Evolutionary conservation across 345 rosid species (phyloP).

Genomic region (Anacardium occidentale): DNA sequence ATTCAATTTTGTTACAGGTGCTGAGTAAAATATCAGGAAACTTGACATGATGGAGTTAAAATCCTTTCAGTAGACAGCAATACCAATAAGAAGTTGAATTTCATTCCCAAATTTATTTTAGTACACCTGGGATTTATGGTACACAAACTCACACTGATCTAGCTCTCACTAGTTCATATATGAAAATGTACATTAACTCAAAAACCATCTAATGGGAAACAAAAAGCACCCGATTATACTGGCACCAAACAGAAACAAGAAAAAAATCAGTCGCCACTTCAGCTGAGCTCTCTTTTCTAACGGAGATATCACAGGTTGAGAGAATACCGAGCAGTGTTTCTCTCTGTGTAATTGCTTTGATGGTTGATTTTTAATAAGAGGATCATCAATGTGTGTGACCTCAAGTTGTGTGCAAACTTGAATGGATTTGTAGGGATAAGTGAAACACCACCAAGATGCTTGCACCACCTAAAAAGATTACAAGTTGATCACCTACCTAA

Average conservation of each 20-base stretch:
- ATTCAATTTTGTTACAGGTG: neutral
- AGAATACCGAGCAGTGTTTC: neutral
- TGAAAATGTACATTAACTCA: slow-evolving; percentile 40
- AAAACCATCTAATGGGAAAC: slow-evolving; percentile 28
- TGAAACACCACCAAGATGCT: slow-evolving; percentile 15
- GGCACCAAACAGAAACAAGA: slow-evolving; percentile 9
- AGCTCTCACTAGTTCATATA: slow-evolving; percentile 30
- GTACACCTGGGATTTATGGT: slow-evolving; percentile 38
- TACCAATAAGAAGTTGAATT: slow-evolving; percentile 18
- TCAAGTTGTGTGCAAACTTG: neutral
- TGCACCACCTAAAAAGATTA: slow-evolving; percentile 14
- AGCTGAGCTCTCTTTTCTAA: slow-evolving; percentile 24
- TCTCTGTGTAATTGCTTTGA: neutral
- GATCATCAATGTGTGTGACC: slow-evolving; percentile 9
- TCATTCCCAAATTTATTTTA: slow-evolving; percentile 47
- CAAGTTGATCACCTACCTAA: slow-evolving; percentile 13
- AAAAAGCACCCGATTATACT: slow-evolving; percentile 17
- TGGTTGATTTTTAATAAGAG: slow-evolving; percentile 2
- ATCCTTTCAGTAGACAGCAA: neutral
- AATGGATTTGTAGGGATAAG: slow-evolving; percentile 1
- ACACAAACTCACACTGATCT: slow-evolving; percentile 35
- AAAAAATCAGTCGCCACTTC: slow-evolving; percentile 22
- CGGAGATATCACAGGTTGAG: slow-evolving; percentile 9
- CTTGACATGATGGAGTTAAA: neutral
- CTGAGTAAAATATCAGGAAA: neutral